phyloP scores from a whole-genome alignment of 2,329 filamentous ascomycete genomes.

The Aspergillus sojae region DNA sequence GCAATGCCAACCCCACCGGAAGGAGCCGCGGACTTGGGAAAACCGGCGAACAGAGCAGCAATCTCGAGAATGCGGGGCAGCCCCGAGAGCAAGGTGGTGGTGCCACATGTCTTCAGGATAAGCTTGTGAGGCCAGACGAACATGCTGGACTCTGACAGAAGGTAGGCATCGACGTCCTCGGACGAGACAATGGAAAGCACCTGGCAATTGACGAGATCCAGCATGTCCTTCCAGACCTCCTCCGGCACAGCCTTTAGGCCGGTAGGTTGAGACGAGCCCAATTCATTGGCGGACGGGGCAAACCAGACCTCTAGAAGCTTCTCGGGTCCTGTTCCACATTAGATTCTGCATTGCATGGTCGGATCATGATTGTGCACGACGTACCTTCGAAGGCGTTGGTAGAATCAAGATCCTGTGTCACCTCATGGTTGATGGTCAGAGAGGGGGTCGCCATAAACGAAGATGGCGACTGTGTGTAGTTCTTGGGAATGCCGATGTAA shows the following conservation, averaged over 20 bases:
- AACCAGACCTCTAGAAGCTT: constrained; percentile 99
- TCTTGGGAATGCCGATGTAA: constrained; percentile 74
- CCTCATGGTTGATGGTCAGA: constrained; percentile 95
- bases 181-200: constrained; percentile 92
- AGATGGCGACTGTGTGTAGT: constrained; percentile 81
- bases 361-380: constrained; percentile 19
- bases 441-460: constrained; percentile 77
- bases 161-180: constrained; percentile 91
- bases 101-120: constrained; percentile 97
- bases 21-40: constrained; percentile 74
- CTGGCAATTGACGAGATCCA: constrained; percentile 98
- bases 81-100: constrained; percentile 87
- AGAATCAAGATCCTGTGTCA: constrained; percentile 88
- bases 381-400: constrained; percentile 92
- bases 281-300: constrained; percentile 71
- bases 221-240: constrained; percentile 92
- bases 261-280: constrained; percentile 68
- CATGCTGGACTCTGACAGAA: constrained; percentile 99
- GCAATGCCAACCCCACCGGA: constrained; percentile 70
- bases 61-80: constrained; percentile 91
- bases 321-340: constrained; percentile 69
- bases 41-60: constrained; percentile 84
- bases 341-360: constrained; percentile 23
- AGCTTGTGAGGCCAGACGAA: constrained; percentile 99
- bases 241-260: constrained; percentile 84